A percentile compares a stretch with the other conserved stretches of the same genome.
These are phyloP conservation scores for Cornus florida DNA, from an alignment of 148 eudicot genomes.

Conservation along the genomic window DNA sequence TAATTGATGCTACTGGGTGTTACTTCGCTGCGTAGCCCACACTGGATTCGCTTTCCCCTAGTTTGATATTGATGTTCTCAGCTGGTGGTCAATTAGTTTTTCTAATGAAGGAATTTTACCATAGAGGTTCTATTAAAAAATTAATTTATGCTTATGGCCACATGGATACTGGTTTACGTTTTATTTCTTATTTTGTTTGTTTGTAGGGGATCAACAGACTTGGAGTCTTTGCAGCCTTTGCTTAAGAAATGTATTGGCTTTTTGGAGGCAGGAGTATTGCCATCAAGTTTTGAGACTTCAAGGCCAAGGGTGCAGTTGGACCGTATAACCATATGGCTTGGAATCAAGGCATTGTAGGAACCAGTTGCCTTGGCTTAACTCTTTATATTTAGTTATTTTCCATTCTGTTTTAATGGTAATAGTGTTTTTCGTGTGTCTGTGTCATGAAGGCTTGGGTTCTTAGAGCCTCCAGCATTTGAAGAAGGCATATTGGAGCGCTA, in stretches of 20 bases:
- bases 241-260: conserved; percentile 73
- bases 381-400: conserved; percentile 11
- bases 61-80: conserved; percentile 1
- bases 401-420: conserved; percentile 20
- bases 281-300: conserved; percentile 39
- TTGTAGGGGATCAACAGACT: conserved; percentile 63
- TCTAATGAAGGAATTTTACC: neutral
- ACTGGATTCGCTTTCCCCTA: neutral
- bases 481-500: conserved; percentile 94
- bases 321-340: conserved; percentile 83
- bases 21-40: neutral
- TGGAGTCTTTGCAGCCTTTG: conserved; percentile 87
- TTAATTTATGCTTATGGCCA: neutral
- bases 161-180: neutral
- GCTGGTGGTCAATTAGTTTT: neutral
- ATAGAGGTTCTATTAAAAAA: neutral
- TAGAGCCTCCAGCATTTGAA: conserved; percentile 95
- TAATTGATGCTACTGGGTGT: conserved; percentile 3
- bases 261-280: conserved; percentile 65
- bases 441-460: conserved; percentile 78
- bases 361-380: conserved; percentile 21
- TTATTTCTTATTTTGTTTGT: conserved; percentile 13
- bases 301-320: conserved; percentile 89
- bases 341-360: conserved; percentile 93
- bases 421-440: conserved; percentile 16